Conservation (phyloP, 1,284 basidiomycete genomes). For the Paramarasmius palmivorus region DNA sequence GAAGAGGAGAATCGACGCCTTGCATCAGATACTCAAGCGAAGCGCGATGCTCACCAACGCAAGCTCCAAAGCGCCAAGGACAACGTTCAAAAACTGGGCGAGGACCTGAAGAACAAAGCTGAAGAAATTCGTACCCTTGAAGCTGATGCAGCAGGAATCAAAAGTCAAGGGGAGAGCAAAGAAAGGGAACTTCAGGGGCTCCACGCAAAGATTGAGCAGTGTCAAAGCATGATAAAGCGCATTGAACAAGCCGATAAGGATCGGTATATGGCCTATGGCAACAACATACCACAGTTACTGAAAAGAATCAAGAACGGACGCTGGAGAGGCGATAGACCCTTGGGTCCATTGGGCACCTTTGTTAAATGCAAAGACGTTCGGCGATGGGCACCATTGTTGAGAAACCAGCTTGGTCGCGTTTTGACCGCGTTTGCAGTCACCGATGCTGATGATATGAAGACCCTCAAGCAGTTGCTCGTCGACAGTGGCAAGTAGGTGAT, state of each 20-base stretch:
- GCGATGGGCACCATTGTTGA: slow-evolving; percentile 69
- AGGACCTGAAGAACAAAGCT: slow-evolving; percentile 31
- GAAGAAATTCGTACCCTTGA: slow-evolving; percentile 31
- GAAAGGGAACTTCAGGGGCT: slow-evolving; percentile 31
- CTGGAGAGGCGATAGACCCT: slow-evolving; percentile 73
- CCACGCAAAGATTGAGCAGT: slow-evolving; percentile 47
- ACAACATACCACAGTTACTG: slow-evolving; percentile 61
- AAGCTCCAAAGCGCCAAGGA: slow-evolving; percentile 46
- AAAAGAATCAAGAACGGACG: slow-evolving; percentile 50
- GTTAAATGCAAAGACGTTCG: slow-evolving; percentile 75
- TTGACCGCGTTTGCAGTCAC: slow-evolving; percentile 83
- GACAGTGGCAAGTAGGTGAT: slow-evolving; percentile 55
- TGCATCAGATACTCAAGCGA: slow-evolving; percentile 57
- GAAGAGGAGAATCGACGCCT: slow-evolving; percentile 54
- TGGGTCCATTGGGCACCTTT: slow-evolving; percentile 86
- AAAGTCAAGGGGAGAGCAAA: slow-evolving; percentile 32
- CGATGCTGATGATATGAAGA: slow-evolving; percentile 63
- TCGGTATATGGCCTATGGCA: slow-evolving; percentile 62
- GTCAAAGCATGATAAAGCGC: neutral
- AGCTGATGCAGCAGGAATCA: slow-evolving; percentile 30
- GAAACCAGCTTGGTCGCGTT: slow-evolving; percentile 59
- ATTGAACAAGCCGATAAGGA: slow-evolving; percentile 51
- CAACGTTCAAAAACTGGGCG: slow-evolving; percentile 35
- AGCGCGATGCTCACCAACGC: slow-evolving; percentile 55
- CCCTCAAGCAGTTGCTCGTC: slow-evolving; percentile 65